These are phyloP conservation scores for Amoebophrya sp. DNA, from an alignment of 169 alveolate genomes.

Conservation along the genomic window DNA sequence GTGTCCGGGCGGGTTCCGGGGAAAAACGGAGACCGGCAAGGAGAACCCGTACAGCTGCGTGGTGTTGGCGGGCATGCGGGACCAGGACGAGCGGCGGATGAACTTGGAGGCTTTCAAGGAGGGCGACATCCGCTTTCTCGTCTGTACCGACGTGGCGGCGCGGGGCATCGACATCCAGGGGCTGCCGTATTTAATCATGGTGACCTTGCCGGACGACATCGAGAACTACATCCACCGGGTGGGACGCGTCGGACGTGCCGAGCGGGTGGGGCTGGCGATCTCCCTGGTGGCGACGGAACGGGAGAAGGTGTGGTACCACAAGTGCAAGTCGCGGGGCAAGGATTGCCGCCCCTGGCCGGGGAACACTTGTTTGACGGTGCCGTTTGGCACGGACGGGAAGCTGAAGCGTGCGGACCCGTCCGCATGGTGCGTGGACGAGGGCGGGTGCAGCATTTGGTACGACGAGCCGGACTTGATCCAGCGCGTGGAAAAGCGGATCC, in stretches of 20 bases:
- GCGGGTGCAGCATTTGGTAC: constrained; percentile 46
- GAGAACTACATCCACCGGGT: constrained; percentile 55
- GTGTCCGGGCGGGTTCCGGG: constrained; percentile 30
- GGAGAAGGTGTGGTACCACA: constrained; percentile 53
- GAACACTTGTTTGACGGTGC: constrained; percentile 42
- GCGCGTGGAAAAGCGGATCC: constrained; percentile 43
- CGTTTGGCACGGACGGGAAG: constrained; percentile 43
- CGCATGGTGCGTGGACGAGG: constrained; percentile 43
- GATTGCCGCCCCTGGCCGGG: constrained; percentile 28
- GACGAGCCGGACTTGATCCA: constrained; percentile 48
- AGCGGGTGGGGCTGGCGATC: constrained; percentile 52
- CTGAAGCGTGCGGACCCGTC: neutral
- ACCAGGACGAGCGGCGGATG: constrained; percentile 35
- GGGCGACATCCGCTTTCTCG: constrained; percentile 52
- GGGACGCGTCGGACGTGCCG: constrained; percentile 54
- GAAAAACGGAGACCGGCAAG: constrained; percentile 53
- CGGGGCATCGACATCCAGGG: constrained; percentile 55
- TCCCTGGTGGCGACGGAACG: constrained; percentile 50
- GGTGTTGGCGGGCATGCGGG: constrained; percentile 54
- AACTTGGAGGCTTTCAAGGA: constrained; percentile 41
- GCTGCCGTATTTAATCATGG: constrained; percentile 45
- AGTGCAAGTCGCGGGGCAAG: constrained; percentile 49
- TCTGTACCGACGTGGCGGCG: constrained; percentile 60
- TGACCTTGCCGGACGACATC: constrained; percentile 54
- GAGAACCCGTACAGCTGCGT: constrained; percentile 56